Conservation (phyloP, 2,329 filamentous ascomycete species). For the Nothopassalora personata region DNA sequence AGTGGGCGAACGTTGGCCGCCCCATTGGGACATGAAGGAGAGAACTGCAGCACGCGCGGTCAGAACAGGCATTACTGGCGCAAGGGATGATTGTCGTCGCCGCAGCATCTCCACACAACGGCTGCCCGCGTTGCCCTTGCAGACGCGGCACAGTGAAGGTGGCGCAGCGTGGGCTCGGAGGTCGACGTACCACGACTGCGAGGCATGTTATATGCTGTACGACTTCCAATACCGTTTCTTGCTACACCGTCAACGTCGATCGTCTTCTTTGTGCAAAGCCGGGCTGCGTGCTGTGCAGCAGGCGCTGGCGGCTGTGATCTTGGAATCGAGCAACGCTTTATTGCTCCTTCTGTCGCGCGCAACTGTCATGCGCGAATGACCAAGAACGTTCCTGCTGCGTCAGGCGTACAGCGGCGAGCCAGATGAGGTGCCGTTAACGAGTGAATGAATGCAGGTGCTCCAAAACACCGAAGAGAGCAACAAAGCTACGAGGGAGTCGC, state of each 20-base stretch:
- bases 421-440: background rate
- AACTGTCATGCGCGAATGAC: background rate
- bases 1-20: conserved; percentile 39
- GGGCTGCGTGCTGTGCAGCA: background rate
- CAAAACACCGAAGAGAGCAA: background rate
- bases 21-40: conserved; percentile 83
- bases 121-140: background rate
- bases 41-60: conserved; percentile 54
- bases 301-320: background rate
- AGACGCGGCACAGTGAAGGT: background rate
- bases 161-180: conserved; percentile 8
- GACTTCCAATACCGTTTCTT: conserved; percentile 8
- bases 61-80: background rate
- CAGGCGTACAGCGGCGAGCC: background rate
- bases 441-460: background rate
- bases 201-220: conserved; percentile 31
- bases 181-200: conserved; percentile 31
- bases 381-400: background rate
- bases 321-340: background rate
- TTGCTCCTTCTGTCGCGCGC: background rate
- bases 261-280: conserved; percentile 2
- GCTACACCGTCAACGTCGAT: background rate
- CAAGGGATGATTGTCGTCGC: conserved; percentile 1
- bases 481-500: background rate
- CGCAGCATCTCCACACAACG: background rate